These are phyloP conservation scores for Cryphonectria japonica DNA, from an alignment of 2,329 filamentous ascomycete genomes.

Conservation along the genomic window DNA sequence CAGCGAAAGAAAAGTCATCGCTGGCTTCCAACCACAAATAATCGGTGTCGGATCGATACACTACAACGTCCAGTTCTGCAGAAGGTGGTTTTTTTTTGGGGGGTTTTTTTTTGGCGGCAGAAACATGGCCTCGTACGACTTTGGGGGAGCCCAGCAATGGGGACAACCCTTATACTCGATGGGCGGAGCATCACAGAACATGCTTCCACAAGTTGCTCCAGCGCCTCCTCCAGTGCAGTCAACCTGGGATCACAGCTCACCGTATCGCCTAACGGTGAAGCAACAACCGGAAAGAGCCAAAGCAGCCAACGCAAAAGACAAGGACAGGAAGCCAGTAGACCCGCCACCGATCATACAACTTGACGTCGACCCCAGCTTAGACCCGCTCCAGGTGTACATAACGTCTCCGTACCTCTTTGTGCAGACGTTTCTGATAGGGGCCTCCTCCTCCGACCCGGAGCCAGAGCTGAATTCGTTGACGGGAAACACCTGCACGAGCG, in stretches of 20 bases:
- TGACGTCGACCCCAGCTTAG: slow-evolving; percentile 49
- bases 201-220: slow-evolving; percentile 23
- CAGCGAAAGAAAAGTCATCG: background rate
- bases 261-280: slow-evolving; percentile 28
- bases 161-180: slow-evolving; percentile 20
- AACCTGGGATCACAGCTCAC: slow-evolving; percentile 26
- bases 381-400: slow-evolving; percentile 60
- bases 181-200: slow-evolving; percentile 20
- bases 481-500: slow-evolving; percentile 46
- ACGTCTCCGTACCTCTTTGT: slow-evolving; percentile 39
- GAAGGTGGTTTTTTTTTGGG: background rate
- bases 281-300: slow-evolving; percentile 30
- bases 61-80: background rate
- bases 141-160: slow-evolving; percentile 20
- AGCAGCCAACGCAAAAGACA: slow-evolving; percentile 30
- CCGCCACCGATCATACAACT: slow-evolving; percentile 85
- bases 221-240: slow-evolving; percentile 6
- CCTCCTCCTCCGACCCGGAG: slow-evolving; percentile 25
- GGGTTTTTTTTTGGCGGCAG: background rate
- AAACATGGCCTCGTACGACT: slow-evolving; percentile 28
- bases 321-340: slow-evolving; percentile 84
- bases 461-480: slow-evolving; percentile 29
- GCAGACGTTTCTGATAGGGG: slow-evolving; percentile 31
- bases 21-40: background rate
- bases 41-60: background rate